phyloP scores from a whole-genome alignment of 148 eudicot species.

The Suaeda aralocaspica region DNA sequence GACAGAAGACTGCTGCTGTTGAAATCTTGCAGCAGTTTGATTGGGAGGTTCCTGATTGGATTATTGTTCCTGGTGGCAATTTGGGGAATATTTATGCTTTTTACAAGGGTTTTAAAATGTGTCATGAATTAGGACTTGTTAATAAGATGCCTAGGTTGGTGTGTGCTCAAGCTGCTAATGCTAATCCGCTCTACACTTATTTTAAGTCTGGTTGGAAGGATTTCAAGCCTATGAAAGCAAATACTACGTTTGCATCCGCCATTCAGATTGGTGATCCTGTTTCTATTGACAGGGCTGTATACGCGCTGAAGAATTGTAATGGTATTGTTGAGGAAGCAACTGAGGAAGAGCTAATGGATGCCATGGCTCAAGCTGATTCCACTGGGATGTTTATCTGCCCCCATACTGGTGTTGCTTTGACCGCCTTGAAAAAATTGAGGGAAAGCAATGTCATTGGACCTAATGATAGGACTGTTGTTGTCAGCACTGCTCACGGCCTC shows the following conservation, averaged over 20 bases:
- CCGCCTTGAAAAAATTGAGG: conserved; percentile 72
- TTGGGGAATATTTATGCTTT: conserved; percentile 89
- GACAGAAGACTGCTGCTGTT: conserved; percentile 75
- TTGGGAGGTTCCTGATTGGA: conserved; percentile 98
- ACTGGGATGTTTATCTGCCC: conserved; percentile 98
- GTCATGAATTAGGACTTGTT: conserved; percentile 78
- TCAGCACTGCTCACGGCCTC: conserved; percentile 83
- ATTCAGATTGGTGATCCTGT: conserved; percentile 98
- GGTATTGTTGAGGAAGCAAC: conserved; percentile 98
- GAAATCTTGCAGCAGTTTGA: conserved; percentile 94
- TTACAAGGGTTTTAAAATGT: conserved; percentile 90
- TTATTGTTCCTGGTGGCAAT: conserved; percentile 93
- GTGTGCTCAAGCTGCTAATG: conserved; percentile 95
- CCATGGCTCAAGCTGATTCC: conserved; percentile 93
- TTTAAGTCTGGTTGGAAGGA: conserved; percentile 77
- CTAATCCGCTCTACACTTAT: conserved; percentile 76
- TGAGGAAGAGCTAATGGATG: conserved; percentile 95
- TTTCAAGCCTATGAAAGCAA: conserved; percentile 73
- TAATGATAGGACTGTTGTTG: conserved; percentile 81
- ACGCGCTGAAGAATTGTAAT: conserved; percentile 55
- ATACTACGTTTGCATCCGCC: conserved; percentile 84
- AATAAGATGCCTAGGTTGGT: conserved; percentile 76
- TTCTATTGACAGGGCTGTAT: conserved; percentile 85
- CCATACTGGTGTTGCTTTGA: conserved; percentile 90
- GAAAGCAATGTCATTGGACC: conserved; percentile 62